phyloP scores from a whole-genome alignment of 176 grass and related monocot genomes.

The Alloteropsis semialata region DNA sequence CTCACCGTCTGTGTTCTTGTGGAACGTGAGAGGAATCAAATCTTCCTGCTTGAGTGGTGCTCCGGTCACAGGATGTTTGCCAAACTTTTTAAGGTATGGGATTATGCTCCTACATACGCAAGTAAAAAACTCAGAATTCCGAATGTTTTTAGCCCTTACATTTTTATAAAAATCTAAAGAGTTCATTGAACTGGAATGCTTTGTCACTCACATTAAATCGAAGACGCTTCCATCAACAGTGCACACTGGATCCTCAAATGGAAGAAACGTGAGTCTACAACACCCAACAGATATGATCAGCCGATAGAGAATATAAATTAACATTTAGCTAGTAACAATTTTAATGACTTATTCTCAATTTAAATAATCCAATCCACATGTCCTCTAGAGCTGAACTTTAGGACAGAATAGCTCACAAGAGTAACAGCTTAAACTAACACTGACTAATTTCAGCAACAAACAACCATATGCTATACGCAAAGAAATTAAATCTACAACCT shows the following conservation, averaged over 20 bases:
- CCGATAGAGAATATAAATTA: background rate
- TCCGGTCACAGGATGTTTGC: slow-evolving; percentile 85
- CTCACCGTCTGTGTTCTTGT: slow-evolving; percentile 95
- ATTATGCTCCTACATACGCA: slow-evolving; percentile 79
- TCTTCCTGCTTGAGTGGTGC: slow-evolving; percentile 69
- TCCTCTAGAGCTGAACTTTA: background rate
- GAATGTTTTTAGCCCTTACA: background rate
- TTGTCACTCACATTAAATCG: slow-evolving; percentile 75
- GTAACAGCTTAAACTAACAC: background rate
- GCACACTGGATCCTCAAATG: slow-evolving; percentile 92
- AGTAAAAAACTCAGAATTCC: slow-evolving; percentile 5
- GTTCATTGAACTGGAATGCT: background rate
- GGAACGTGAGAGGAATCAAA: slow-evolving; percentile 83
- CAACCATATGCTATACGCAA: background rate
- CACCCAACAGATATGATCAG: slow-evolving; percentile 17
- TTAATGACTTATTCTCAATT: slow-evolving; percentile 1
- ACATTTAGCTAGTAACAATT: background rate
- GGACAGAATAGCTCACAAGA: slow-evolving; percentile 6
- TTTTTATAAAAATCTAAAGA: background rate
- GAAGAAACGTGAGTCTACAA: slow-evolving; percentile 80
- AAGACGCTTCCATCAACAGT: slow-evolving; percentile 84
- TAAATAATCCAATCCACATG: background rate
- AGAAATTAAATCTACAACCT: background rate
- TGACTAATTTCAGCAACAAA: background rate
- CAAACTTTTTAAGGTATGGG: slow-evolving; percentile 88